A percentile compares a stretch with the other conserved stretches of the same genome.
Conservation (phyloP, 305 asterid species). For the Striga hermonthica region DNA sequence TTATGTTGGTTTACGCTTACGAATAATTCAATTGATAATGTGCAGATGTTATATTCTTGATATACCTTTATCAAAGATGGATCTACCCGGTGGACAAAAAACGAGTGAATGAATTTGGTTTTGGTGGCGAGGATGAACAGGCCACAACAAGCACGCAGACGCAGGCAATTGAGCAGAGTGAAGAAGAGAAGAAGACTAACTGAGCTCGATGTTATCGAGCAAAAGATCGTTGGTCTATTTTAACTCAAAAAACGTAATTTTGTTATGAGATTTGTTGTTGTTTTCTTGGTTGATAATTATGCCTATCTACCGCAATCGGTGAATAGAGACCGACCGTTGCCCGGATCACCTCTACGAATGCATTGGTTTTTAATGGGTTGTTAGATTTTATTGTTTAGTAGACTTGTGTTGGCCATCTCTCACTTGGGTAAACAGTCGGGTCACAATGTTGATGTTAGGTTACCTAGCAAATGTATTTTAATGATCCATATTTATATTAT, state of each 20-base stretch:
- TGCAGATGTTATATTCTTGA: conserved; percentile 94
- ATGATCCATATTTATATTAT: too few species aligned
- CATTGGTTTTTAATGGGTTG: not conserved
- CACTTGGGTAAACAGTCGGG: not conserved
- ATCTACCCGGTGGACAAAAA: conserved; percentile 84
- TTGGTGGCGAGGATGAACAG: conserved; percentile 80
- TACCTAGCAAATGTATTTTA: too few species aligned
- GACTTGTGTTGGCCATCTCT: not conserved
- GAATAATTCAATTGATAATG: conserved; percentile 1
- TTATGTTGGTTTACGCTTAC: too few species aligned
- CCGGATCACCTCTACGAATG: conserved; percentile 2
- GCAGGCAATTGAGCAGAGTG: conserved; percentile 39
- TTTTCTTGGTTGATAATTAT: conserved; percentile 24
- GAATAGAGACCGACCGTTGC: conserved; percentile 1
- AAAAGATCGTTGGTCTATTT: conserved; percentile 7
- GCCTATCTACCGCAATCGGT: conserved; percentile 17
- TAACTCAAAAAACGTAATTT: conserved; percentile 23
- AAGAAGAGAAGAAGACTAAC: conserved; percentile 83
- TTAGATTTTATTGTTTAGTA: conserved; percentile 15
- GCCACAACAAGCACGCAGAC: conserved; percentile 34
- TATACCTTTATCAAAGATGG: conserved; percentile 86
- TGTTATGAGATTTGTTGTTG: conserved; percentile 25
- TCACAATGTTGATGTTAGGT: too few species aligned
- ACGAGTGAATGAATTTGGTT: conserved; percentile 90
- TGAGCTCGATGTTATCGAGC: conserved; percentile 35